Evolutionary conservation across 225 moss, liverwort and hornwort species (phyloP), one percentile per base, ranked within the genome.

Genomic region (Pseudoscleropodium purum): DNA sequence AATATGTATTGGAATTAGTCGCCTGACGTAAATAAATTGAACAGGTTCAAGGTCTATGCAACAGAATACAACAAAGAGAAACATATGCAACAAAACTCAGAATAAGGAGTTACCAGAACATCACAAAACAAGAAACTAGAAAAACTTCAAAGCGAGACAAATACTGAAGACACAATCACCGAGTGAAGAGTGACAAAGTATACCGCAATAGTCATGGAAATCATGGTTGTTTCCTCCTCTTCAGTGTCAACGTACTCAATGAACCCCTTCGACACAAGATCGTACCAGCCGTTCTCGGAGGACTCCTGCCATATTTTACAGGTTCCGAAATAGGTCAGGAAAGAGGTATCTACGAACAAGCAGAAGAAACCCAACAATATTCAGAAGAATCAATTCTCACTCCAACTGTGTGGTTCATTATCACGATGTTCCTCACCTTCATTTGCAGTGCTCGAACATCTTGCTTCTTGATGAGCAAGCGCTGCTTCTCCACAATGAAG

Each of bases 221-320:
- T 97, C 99, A 99, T 99, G 79, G 99, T 99, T 20, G 99, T 99
- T 89, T 99, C 99, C 90, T 99, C 99, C 90, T 99, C 99, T 90
- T 99, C 99, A 56, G 99, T 99, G 82, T 99, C 99, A 61, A 99
- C 99, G 79, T 99, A 99, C 94, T 99, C 99, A 57, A 99, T 97
- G 67, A 95, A 99, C 45, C 99, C 99, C 91, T 99, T 97, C 51
- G 97, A 88, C 37, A 99, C 99, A 64, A 99, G 95, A 87, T 97
- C 99, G 63, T 97, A 92, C 99, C 99, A 99, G 30, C 99, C 97
- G 81, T 95, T 97, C 91, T 97, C 99, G 59, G 95, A 84, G n/a
- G 96, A 90, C 89, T 99, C 99, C 95, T 96, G 93, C 67, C 87
- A 66, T 57, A 61, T 61, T 86, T 86, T 30, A 30, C 75, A 75